A percentile compares a stretch with the other conserved stretches of the same genome.
Evolutionary conservation across 2,329 filamentous ascomycete species (phyloP).

Genomic region (Aspergillus puulaauensis): DNA sequence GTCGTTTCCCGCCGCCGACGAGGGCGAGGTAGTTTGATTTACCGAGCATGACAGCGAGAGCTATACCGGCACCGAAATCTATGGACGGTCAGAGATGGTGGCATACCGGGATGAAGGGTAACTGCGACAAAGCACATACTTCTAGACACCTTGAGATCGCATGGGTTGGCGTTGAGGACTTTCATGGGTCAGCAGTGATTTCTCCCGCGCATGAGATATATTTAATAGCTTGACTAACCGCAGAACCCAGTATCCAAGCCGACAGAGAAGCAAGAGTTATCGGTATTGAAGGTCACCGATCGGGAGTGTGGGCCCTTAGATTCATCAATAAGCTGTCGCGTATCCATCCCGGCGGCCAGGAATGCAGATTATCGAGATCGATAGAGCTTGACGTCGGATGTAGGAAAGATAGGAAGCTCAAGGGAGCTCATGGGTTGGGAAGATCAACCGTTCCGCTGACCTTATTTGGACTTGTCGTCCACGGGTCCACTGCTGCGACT

Average conservation of each 20-base stretch:
- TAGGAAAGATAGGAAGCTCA: not conserved
- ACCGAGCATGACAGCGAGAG: conserved; percentile 81
- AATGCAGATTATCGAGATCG: conserved; percentile 2
- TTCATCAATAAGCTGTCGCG: conserved; percentile 78
- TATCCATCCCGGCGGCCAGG: conserved; percentile 68
- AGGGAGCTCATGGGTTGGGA: not conserved
- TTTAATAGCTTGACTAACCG: conserved; percentile 54
- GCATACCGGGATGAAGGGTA: not conserved
- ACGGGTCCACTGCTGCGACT: not conserved
- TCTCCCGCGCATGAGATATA: conserved; percentile 12
- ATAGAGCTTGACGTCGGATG: not conserved
- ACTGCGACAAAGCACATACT: conserved; percentile 37
- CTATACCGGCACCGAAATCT: conserved; percentile 81
- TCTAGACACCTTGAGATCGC: conserved; percentile 65
- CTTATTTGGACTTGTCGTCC: conserved; percentile 1
- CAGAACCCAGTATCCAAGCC: conserved; percentile 84
- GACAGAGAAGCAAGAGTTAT: conserved; percentile 81
- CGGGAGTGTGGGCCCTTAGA: conserved; percentile 72
- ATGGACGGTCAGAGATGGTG: conserved; percentile 1
- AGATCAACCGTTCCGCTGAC: conserved; percentile 13
- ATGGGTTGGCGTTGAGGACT: conserved; percentile 75
- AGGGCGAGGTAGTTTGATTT: conserved; percentile 84
- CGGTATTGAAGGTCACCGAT: conserved; percentile 81
- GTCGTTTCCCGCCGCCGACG: conserved; percentile 81
- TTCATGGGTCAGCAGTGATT: conserved; percentile 16